phyloP scores from a whole-genome alignment of 768 basidiomycete genomes.

The Suillus occidentalis region DNA sequence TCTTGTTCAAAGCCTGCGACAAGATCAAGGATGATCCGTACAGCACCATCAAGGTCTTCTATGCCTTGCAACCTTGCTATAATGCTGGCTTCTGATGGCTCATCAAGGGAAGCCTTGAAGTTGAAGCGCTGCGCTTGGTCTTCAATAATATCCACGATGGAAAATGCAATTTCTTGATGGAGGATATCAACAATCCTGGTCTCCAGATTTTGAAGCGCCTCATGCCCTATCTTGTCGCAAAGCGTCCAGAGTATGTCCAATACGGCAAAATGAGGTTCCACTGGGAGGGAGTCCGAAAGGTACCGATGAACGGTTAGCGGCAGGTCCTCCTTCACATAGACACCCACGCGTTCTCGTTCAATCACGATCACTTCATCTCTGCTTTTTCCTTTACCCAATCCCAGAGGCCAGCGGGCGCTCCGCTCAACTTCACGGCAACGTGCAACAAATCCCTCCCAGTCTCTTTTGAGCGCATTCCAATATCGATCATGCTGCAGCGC shows the following conservation, averaged over 20 bases:
- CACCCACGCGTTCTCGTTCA: slow-evolving; percentile 76
- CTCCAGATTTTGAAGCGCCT: slow-evolving; percentile 57
- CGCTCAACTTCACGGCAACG: slow-evolving; percentile 90
- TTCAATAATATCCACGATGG: slow-evolving; percentile 70
- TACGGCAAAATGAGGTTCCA: slow-evolving; percentile 55
- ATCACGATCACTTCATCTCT: slow-evolving; percentile 56
- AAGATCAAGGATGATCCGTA: slow-evolving; percentile 61
- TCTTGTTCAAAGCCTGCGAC: slow-evolving; percentile 69
- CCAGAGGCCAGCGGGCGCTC: slow-evolving; percentile 77
- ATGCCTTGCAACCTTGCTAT: slow-evolving; percentile 56
- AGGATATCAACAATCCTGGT: slow-evolving; percentile 58
- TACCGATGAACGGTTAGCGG: slow-evolving; percentile 57
- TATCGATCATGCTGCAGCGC: slow-evolving; percentile 76
- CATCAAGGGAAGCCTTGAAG: slow-evolving; percentile 58
- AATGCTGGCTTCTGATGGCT: slow-evolving; percentile 62
- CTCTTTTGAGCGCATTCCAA: slow-evolving; percentile 81
- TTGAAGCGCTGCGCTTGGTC: slow-evolving; percentile 58
- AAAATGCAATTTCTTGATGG: slow-evolving; percentile 77
- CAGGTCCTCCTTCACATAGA: slow-evolving; percentile 63
- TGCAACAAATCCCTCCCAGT: slow-evolving; percentile 96
- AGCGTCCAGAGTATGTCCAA: slow-evolving; percentile 65
- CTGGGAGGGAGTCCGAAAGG: slow-evolving; percentile 42
- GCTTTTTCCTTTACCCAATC: slow-evolving; percentile 48
- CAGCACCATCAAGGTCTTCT: slow-evolving; percentile 54
- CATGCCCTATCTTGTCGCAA: slow-evolving; percentile 58